Conservation (phyloP, 208 protist genomes). For the Leishmania mexicana region DNA sequence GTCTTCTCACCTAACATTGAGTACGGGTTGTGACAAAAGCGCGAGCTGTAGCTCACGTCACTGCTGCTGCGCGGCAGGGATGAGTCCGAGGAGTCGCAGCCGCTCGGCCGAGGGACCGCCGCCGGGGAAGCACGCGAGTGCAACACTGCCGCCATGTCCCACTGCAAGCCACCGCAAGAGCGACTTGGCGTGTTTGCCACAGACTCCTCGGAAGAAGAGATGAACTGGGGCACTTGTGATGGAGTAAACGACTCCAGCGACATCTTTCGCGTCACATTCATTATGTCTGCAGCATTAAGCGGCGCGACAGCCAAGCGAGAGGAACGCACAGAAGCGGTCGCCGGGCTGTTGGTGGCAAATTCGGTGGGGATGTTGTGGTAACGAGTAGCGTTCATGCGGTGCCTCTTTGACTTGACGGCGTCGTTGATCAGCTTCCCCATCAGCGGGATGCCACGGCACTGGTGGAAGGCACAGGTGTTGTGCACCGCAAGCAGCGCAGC, state of each 20-base stretch:
- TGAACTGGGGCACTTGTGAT: neutral
- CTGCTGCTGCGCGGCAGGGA: conserved; percentile 19
- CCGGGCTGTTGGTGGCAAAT: neutral
- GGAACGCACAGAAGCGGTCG: no score
- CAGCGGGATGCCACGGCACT: conserved; percentile 44
- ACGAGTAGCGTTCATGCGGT: conserved; percentile 6
- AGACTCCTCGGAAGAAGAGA: conserved; percentile 18
- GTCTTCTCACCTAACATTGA: conserved; percentile 22
- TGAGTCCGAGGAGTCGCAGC: conserved; percentile 15
- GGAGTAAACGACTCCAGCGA: conserved; percentile 18
- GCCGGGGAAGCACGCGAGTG: neutral
- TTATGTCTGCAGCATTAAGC: neutral
- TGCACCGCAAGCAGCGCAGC: conserved; percentile 38
- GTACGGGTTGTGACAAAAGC: conserved; percentile 38
- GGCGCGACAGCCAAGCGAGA: neutral
- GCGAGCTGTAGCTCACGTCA: conserved; percentile 18
- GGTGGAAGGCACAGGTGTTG: conserved; percentile 41
- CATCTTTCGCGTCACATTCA: conserved; percentile 2
- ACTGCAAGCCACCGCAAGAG: conserved; percentile 15
- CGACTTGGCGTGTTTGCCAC: conserved; percentile 15
- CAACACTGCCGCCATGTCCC: conserved; percentile 10
- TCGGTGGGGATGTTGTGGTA: neutral
- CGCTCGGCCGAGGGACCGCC: neutral
- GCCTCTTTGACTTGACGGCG: conserved; percentile 28
- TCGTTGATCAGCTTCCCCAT: conserved; percentile 25